Evolutionary conservation across 139 green algal species (phyloP), one percentile per base, ranked within the genome.

Genomic region (Diplosphaera chodatii): DNA sequence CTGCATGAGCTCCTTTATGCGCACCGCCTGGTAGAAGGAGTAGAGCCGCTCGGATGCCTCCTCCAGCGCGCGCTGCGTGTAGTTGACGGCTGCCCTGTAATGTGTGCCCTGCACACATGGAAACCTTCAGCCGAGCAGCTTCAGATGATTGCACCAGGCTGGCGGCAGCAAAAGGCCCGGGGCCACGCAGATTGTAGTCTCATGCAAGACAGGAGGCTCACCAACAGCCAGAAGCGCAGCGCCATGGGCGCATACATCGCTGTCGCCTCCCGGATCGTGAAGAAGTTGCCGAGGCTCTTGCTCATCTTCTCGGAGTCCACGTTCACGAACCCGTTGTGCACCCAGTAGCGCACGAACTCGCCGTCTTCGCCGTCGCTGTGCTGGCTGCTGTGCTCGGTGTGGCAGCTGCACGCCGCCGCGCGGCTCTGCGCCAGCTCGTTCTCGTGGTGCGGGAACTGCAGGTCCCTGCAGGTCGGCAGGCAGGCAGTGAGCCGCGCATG

Each of bases 281-380:
- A 97, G 80, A 99, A 99, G 84, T 99, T 99, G 41, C 95, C 95
- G 15, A 99, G 72, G 1, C 78, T 91, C 86, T 99, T 99, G 67
- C 78, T 91, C 94, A 99, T 99, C 85, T 99, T 99, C 78, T 97
- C 93, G 68, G 80, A 87, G 76, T 97, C 90, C 34, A 99, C 87
- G 68, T 93, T 96, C 37, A 97, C 92, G 75, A 97, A 96, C 62
- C 93, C 94, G 68, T 98, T 98, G 85, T 98, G 94, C 72, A 96
- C 63, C 94, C 94, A 98, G 81, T 88, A 96, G 8, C 88, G 78
- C 21, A 94, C 94, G 81, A 96, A 95, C 31, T 88, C 86, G n/a
- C 28, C 55, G 56, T 33, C 73, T 28, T 80, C 59, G 30, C 73
- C 63, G 6, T 64, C 33, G 71, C 74, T 74, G 31, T 76, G 64